Conservation (phyloP, 2,329 filamentous ascomycete genomes). For the Aureobasidium sp. region DNA sequence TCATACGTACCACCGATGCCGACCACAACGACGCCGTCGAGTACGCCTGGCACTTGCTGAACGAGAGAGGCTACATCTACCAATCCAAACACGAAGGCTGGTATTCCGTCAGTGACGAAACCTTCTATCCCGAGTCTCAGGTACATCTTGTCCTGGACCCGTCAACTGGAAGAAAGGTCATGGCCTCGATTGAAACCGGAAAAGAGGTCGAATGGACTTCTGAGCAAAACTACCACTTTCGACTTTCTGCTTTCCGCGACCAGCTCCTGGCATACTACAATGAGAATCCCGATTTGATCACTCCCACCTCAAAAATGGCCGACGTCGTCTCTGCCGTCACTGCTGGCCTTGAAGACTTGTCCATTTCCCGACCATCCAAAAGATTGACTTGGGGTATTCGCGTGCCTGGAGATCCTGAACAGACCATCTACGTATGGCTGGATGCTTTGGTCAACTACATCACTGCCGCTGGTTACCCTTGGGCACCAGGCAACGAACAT, state of each 20-base stretch:
- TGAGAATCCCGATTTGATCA: slow-evolving; percentile 69
- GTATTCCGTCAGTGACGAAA: slow-evolving; percentile 96
- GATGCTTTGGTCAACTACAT: slow-evolving; percentile 94
- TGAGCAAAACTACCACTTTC: slow-evolving; percentile 92
- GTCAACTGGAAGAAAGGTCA: slow-evolving; percentile 72
- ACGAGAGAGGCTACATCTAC: slow-evolving; percentile 72
- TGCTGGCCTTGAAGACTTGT: slow-evolving; percentile 75
- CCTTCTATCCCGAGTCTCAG: slow-evolving; percentile 76
- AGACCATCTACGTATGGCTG: slow-evolving; percentile 98
- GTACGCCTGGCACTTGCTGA: slow-evolving; percentile 79
- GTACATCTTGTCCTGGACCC: slow-evolving; percentile 71
- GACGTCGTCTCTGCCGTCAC: slow-evolving; percentile 72
- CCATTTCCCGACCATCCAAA: slow-evolving; percentile 72
- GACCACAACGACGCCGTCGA: slow-evolving; percentile 79
- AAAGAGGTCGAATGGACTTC: slow-evolving; percentile 92
- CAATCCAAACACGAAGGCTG: slow-evolving; percentile 82
- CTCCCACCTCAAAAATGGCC: slow-evolving; percentile 65
- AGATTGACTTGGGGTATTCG: slow-evolving; percentile 81
- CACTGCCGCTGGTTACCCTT: slow-evolving; percentile 81
- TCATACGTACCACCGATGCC: slow-evolving; percentile 83
- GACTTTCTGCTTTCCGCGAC: slow-evolving; percentile 75
- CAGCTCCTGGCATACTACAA: slow-evolving; percentile 71
- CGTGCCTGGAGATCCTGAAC: slow-evolving; percentile 73
- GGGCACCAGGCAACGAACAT: slow-evolving; percentile 57
- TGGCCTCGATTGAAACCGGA: slow-evolving; percentile 78